These are phyloP conservation scores for Blastocystis hominis DNA, from an alignment of 352 stramenopile species.

Conservation along the genomic window DNA sequence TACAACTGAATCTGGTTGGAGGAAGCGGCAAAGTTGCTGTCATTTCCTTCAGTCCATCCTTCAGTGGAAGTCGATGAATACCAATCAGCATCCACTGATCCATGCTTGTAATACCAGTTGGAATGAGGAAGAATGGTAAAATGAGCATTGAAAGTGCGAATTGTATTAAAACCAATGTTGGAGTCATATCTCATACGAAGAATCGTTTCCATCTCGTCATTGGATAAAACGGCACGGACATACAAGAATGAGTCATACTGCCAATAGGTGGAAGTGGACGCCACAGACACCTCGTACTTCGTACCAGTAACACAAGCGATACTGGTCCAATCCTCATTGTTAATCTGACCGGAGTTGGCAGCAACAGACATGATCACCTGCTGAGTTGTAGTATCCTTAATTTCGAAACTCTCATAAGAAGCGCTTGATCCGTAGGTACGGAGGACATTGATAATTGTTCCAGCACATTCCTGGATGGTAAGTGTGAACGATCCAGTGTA, in stretches of 20 bases:
- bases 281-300: not conserved
- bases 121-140: too few relatives aligned
- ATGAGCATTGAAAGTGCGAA: too few relatives aligned
- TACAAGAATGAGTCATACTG: not conserved
- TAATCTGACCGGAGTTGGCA: not conserved
- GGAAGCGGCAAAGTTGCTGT: too few relatives aligned
- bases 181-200: too few relatives aligned
- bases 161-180: too few relatives aligned
- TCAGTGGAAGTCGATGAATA: too few relatives aligned
- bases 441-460: not conserved
- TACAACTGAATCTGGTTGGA: too few relatives aligned
- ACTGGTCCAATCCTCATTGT: not conserved
- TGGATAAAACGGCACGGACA: not conserved
- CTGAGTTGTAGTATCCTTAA: not conserved
- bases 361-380: not conserved
- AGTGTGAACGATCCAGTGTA: not conserved
- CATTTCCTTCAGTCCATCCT: too few relatives aligned
- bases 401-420: not conserved
- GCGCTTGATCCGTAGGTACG: not conserved
- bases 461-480: not conserved
- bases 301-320: not conserved
- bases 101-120: too few relatives aligned
- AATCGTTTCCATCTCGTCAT: constrained; percentile 8
- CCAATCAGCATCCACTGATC: too few relatives aligned
- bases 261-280: not conserved